Evolutionary conservation across 2,329 filamentous ascomycete genomes (phyloP), one percentile per base, ranked within the genome.

Genomic region (Aspergillus latus): DNA sequence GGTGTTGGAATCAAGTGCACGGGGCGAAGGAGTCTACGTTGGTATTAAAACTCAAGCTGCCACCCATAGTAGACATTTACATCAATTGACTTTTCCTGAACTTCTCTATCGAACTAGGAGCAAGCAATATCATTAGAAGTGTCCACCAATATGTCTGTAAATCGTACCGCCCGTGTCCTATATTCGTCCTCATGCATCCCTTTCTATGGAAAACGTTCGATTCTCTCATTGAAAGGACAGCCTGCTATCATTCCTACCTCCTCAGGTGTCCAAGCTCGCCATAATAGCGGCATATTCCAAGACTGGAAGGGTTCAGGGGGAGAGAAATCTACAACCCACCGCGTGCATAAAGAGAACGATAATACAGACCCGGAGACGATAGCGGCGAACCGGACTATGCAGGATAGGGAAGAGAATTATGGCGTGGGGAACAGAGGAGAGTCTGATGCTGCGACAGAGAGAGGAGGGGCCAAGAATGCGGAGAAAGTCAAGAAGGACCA

Each of bases 401-500:
- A 69, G 47, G 73, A 77, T 43, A 68, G 71, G 29, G 57, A 69
- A 29, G 47, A 59, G 21, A 52, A 52, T 32, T 52, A 28, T 28
- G 49, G 49, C n/a, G 30, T 21, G 62, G 61, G 13, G 11, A 42
- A 28, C 26, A 54, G 13, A 4, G 51, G 34, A n/a, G 28, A 16
- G 21, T 54, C 49, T 15, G 30, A 45, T 15, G 49, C 43, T 9
- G 75, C 69, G 30, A 74, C 71, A 9, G 72, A 79, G 61, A 68
- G 72, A 52, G 74, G 76, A 51, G 69, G 72, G 21, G 61, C 61
- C 7, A 65, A 70, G 16, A 66, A 68, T 43, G 70, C 70, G 44
- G 64, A 72, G 62, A 75, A 75, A 64, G 74, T 76, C 3, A 78
- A 81, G 66, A 58, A 76, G 60, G 78, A 80, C 50, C 71, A 77